Evolutionary conservation across 2,329 filamentous ascomycete species (phyloP).

Genomic region (Sporothrix phasma): DNA sequence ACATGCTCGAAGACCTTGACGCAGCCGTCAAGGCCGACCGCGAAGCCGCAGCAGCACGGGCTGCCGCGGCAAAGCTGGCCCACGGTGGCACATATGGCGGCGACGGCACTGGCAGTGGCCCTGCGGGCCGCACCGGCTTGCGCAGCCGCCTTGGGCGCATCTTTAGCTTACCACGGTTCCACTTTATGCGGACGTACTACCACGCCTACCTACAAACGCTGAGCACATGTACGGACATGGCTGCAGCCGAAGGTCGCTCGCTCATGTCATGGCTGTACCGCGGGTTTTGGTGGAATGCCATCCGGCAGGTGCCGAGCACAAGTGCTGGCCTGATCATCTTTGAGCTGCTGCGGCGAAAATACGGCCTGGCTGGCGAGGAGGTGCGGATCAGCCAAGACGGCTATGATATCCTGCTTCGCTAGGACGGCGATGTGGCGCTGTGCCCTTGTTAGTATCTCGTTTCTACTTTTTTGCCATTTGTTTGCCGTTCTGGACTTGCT

Average conservation of each 20-base stretch:
- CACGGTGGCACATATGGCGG: neutral
- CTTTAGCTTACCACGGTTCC: conserved; percentile 29
- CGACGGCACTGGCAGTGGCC: neutral
- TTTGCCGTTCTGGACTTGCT: neutral
- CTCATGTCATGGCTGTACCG: conserved; percentile 57
- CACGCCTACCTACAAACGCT: conserved; percentile 61
- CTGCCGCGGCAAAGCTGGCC: neutral
- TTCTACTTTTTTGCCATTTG: neutral
- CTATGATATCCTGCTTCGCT: conserved; percentile 55
- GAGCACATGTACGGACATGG: conserved; percentile 48
- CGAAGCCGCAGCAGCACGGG: neutral
- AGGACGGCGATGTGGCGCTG: neutral
- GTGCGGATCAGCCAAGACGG: conserved; percentile 58
- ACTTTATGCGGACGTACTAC: conserved; percentile 56
- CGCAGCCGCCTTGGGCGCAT: conserved; percentile 6
- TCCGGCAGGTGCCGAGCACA: conserved; percentile 66
- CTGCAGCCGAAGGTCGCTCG: conserved; percentile 44
- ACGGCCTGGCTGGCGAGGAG: conserved; percentile 51
- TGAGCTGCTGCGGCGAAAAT: conserved; percentile 64
- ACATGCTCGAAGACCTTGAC: conserved; percentile 62
- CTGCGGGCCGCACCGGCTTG: conserved; percentile 18
- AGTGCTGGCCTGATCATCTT: conserved; percentile 71
- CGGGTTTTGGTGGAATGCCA: conserved; percentile 62
- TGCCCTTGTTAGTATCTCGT: too few relatives aligned
- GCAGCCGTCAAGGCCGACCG: conserved; percentile 25